Conservation (phyloP, 164 flowering plant genomes). For the Dillenia suffruticosa region DNA sequence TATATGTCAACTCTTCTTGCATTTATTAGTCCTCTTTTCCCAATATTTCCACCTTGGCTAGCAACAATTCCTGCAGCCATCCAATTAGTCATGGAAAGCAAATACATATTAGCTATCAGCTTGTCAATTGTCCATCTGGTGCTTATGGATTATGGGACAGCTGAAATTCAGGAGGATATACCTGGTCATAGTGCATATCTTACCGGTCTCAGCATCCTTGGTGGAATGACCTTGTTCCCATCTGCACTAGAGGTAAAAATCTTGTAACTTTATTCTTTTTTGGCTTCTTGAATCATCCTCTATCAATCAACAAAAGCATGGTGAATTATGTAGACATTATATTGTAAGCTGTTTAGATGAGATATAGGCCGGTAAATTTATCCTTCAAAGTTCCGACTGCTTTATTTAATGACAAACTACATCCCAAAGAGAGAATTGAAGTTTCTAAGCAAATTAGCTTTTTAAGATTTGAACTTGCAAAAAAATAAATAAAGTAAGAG, state of each 20-base stretch:
- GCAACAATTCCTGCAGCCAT: conserved; percentile 76
- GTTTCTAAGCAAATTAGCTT: too few species aligned
- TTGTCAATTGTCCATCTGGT: conserved; percentile 60
- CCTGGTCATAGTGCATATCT: conserved; percentile 83
- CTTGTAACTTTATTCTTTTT: neutral
- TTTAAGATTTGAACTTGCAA: too few species aligned
- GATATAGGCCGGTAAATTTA: too few species aligned
- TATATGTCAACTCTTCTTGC: conserved; percentile 87
- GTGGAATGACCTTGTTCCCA: conserved; percentile 94
- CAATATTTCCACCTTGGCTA: conserved; percentile 75
- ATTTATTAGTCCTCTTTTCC: conserved; percentile 71
- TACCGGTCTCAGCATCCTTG: conserved; percentile 93
- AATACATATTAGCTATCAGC: conserved; percentile 55
- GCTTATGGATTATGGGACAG: conserved; percentile 74
- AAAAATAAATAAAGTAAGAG: too few species aligned
- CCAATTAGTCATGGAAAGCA: conserved; percentile 69
- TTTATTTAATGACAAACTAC: neutral
- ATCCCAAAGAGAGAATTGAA: too few species aligned
- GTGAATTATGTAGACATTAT: too few species aligned
- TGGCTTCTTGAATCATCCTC: neutral
- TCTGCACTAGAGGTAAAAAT: conserved; percentile 82
- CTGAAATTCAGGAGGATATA: conserved; percentile 79
- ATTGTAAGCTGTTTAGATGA: too few species aligned
- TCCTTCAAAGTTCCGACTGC: neutral
- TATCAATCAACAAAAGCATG: neutral